phyloP scores from a whole-genome alignment of 164 flowering plant species.

The Berberis vulgaris region DNA sequence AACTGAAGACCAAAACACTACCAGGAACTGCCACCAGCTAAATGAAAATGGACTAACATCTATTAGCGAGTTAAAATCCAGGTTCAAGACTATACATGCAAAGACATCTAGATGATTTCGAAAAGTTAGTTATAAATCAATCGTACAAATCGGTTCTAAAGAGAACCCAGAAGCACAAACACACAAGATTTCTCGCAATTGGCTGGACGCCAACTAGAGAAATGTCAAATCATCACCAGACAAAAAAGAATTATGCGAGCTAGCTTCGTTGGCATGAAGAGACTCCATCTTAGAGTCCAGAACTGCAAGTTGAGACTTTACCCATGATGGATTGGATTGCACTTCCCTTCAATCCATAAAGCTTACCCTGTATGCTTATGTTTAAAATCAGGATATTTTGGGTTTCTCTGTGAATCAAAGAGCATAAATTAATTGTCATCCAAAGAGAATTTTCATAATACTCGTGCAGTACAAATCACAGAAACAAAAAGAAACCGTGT shows the following conservation, averaged over 20 bases:
- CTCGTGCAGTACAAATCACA: too few relatives aligned
- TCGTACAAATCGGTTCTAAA: constrained; percentile 1
- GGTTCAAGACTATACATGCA: constrained; percentile 4
- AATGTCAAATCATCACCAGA: constrained; percentile 28
- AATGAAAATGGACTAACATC: constrained; percentile 7
- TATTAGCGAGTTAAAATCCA: background rate
- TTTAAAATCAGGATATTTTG: constrained; percentile 90
- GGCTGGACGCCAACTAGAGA: constrained; percentile 18
- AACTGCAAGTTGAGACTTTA: constrained; percentile 67
- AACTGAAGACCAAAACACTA: background rate
- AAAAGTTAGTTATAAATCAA: constrained; percentile 1
- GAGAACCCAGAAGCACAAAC: constrained; percentile 1
- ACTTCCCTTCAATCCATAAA: constrained; percentile 77
- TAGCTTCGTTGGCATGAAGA: constrained; percentile 26
- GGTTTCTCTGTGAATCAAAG: constrained; percentile 47
- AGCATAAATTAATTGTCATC: background rate
- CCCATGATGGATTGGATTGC: constrained; percentile 90
- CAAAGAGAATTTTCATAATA: background rate
- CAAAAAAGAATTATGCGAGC: constrained; percentile 16
- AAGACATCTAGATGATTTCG: background rate
- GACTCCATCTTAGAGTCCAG: constrained; percentile 67
- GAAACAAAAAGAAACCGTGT: too few relatives aligned
- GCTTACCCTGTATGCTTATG: constrained; percentile 95
- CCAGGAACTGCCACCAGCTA: constrained; percentile 1
- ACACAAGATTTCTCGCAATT: background rate